A percentile compares a stretch with the other conserved stretches of the same genome.
phyloP scores from a whole-genome alignment of 2,329 filamentous ascomycete genomes.

The Cytospora leucostoma region DNA sequence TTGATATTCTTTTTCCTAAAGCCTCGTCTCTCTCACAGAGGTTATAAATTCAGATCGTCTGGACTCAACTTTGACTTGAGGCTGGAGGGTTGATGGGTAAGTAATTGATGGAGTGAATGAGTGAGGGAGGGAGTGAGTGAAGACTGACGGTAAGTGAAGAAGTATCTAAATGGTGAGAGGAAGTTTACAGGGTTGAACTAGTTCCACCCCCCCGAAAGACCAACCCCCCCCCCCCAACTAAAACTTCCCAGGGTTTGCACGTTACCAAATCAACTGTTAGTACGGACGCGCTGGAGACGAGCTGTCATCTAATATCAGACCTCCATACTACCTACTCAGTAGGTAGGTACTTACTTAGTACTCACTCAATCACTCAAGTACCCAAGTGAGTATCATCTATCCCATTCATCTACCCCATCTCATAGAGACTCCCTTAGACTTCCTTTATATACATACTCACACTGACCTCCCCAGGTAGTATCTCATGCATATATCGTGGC shows the following conservation, averaged over 20 bases:
- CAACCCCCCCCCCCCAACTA: neutral
- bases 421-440: too few relatives aligned
- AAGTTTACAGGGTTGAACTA: constrained; percentile 1
- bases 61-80: too few relatives aligned
- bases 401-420: too few relatives aligned
- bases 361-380: too few relatives aligned
- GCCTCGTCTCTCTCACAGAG: neutral
- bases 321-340: too few relatives aligned
- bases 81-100: neutral
- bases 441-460: too few relatives aligned
- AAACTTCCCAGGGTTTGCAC: neutral
- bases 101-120: neutral
- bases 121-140: neutral
- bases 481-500: too few relatives aligned
- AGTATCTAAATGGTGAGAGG: neutral
- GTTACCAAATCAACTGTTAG: constrained; percentile 2
- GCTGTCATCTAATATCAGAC: too few relatives aligned
- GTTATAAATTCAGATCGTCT: too few relatives aligned
- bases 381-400: neutral
- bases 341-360: too few relatives aligned
- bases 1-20: constrained; percentile 35
- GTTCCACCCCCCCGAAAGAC: neutral
- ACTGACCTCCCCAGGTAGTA: too few relatives aligned
- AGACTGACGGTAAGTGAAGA: too few relatives aligned
- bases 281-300: neutral